Evolutionary conservation across 192 early-diverging fungal genomes (phyloP).

Genomic region (Coemansia sp.): DNA sequence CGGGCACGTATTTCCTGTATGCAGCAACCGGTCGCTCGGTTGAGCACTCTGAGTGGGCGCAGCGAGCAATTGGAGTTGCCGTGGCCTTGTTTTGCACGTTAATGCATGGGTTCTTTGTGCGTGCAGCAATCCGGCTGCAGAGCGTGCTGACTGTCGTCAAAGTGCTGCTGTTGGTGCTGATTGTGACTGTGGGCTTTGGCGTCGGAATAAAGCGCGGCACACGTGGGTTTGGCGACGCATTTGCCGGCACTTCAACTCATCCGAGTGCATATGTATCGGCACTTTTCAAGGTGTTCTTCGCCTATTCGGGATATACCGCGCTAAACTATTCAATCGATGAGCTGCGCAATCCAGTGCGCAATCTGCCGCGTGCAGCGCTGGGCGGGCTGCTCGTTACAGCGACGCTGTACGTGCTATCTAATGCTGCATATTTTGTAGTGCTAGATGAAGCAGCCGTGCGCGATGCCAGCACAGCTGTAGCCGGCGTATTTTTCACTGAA

Average conservation of each 20-base stretch:
- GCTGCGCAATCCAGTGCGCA: constrained; percentile 56
- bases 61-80: constrained; percentile 34
- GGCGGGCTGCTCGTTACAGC: constrained; percentile 55
- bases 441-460: constrained; percentile 40
- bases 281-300: constrained; percentile 55
- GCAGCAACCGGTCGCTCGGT: constrained; percentile 20
- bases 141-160: constrained; percentile 48
- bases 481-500: constrained; percentile 51
- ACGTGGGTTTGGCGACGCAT: constrained; percentile 13
- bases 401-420: constrained; percentile 55
- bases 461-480: constrained; percentile 37
- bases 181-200: constrained; percentile 33
- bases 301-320: constrained; percentile 60
- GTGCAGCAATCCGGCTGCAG: constrained; percentile 34
- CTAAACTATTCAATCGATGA: constrained; percentile 63
- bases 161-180: constrained; percentile 43
- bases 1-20: constrained; percentile 47
- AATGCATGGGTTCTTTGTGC: constrained; percentile 29
- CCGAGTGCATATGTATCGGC: constrained; percentile 42
- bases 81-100: constrained; percentile 26
- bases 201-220: constrained; percentile 4
- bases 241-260: constrained; percentile 21
- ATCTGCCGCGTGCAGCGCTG: constrained; percentile 57
- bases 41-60: constrained; percentile 37
- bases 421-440: constrained; percentile 57